Base-by-base conservation (phyloP, 2,329 filamentous ascomycete genomes). In the Exophiala phaeomuriformis region DNA sequence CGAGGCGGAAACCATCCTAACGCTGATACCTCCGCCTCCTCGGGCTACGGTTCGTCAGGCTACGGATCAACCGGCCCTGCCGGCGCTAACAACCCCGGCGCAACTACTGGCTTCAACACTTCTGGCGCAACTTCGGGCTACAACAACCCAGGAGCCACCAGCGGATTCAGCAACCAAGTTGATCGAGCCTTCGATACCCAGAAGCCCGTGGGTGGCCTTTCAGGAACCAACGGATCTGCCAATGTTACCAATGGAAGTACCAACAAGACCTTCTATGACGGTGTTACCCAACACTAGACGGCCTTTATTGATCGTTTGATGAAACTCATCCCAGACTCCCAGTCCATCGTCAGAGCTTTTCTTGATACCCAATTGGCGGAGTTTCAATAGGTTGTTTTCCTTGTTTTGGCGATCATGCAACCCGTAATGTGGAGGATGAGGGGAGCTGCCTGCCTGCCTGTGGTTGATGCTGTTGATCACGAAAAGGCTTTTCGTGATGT, bases 161-260 rank as follows among this genome's bases (percentile, higher is more conserved):
- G 39, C 28, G 56, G 56, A 12, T 74, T 76, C 57, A 67, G 69
- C 51, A 71, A 68, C 60, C 72, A 77, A 63, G 69, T 77, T 44
- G 69, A 74, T 54, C 67, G 68, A 51, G 73, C 73, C 7, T 75
- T 63, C 47, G 53, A 66, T 31, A 39, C 47, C 12, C 52, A 58
- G 41, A 55, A 54, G 8, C 32, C 29, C 27, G 52, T 53, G 28
- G 44, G 52, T 28, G 50, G 47, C 12, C 44, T 31, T 32, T 30
- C 27, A 33, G 27, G 12, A 3, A 51, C 35, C 28, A 49, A 49
- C 27, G 46, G 33, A 3, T 39, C 35, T 1, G 61, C 47, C 31
- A 56, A 57, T 39, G 51, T 49, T 12, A 51, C 47, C 45, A 58
- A 60, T 28, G 55, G 55, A 9, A 59, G 52, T 36, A 30, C 47